phyloP scores from a whole-genome alignment of 768 basidiomycete genomes.

The Lyophyllum atratum region DNA sequence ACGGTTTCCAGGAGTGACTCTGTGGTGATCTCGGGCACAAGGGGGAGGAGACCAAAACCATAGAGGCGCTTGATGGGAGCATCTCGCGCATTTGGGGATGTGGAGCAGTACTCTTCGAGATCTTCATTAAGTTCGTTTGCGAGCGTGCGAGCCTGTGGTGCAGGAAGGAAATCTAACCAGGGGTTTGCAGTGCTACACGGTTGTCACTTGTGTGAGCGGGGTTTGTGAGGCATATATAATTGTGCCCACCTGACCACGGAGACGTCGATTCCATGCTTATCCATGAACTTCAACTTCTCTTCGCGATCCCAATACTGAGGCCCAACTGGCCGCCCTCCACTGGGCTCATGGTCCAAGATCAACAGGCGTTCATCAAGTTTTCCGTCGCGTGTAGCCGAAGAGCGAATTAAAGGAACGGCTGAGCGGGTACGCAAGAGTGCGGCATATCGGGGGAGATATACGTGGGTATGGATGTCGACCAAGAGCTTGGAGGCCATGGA shows the following conservation, averaged over 20 bases:
- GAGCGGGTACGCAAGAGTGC: constrained; percentile 65
- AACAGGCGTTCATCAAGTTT: constrained; percentile 66
- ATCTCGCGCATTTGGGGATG: constrained; percentile 47
- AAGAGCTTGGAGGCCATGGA: constrained; percentile 39
- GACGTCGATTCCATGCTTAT: constrained; percentile 75
- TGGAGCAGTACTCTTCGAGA: constrained; percentile 77
- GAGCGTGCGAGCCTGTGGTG: constrained; percentile 63
- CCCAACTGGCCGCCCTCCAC: constrained; percentile 78
- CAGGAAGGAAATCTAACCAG: constrained; percentile 86
- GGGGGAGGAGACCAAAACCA: constrained; percentile 82
- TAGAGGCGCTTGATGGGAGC: constrained; percentile 65
- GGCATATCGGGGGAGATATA: constrained; percentile 81
- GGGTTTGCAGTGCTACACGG: constrained; percentile 77
- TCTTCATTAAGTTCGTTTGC: constrained; percentile 76
- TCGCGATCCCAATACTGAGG: constrained; percentile 79
- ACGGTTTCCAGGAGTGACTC: constrained; percentile 63
- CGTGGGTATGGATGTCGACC: constrained; percentile 86
- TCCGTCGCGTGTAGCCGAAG: constrained; percentile 43
- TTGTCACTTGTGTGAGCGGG: not conserved
- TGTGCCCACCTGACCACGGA: constrained; percentile 69
- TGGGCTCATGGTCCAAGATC: constrained; percentile 80
- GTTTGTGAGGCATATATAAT: no score
- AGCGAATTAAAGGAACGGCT: constrained; percentile 67
- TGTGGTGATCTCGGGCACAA: constrained; percentile 66
- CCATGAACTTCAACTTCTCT: constrained; percentile 86